Evolutionary conservation across 2,329 filamentous ascomycete genomes (phyloP), one percentile per base, ranked within the genome.

Genomic region (Neospermospora avenae): DNA sequence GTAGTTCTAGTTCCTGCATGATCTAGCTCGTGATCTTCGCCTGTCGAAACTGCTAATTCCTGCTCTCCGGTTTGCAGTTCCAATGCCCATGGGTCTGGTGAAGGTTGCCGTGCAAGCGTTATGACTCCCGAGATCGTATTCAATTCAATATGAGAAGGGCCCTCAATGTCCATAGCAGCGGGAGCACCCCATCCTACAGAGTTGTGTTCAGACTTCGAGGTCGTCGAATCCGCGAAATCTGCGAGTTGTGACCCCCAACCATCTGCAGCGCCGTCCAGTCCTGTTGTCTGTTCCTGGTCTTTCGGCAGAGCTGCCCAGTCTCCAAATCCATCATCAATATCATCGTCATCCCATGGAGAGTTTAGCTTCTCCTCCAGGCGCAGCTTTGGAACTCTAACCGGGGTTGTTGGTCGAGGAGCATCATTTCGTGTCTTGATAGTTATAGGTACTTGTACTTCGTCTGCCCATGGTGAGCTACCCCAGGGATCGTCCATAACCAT

Each of bases 381-480:
- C n/a, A 65, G 46, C 37, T 55, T 64, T 8, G 67, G 55, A 20
- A 45, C 52, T 57, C 59, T 56, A 46, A 62, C 60, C 39, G 66
- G 67, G 42, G 64, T 63, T 48, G 46, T 57, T 49, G 65, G 63
- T 48, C 44, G 58, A 28, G 34, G 55, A 48, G 60, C 44, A 37
- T 56, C 56, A 55, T 62, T 54, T 39, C 56, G 42, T 46, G 58
- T 58, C 44, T 60, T 61, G 46, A 55, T 59, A 48, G 66, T 54
- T 13, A 56, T 54, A 42, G 60, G 55, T 34, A 58, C 51, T 61
- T 67, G 61, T 52, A 60, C 44, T 63, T 72, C 71, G 58, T 74
- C 73, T 65, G 73, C 73, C 73, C 73, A 75, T 31, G 73, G 73
- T 57, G 73, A 75, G 31, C 28, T 37, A 64, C 72, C 71, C 73